Evolutionary conservation across 176 grass and related monocot genomes (phyloP).

Genomic region (Oryza glumipatula): DNA sequence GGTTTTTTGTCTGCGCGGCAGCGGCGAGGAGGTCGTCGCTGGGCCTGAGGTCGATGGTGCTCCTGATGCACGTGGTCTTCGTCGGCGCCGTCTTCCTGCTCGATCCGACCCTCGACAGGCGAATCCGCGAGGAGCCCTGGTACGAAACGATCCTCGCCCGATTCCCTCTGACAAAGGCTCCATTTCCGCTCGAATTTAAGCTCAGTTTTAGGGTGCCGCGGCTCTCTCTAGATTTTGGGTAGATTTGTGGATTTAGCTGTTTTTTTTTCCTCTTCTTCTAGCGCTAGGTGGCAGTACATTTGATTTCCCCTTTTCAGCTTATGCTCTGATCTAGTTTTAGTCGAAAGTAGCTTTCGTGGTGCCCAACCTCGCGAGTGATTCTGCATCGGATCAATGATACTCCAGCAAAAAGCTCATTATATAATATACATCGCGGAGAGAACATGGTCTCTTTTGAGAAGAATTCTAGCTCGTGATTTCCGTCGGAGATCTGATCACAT

Average conservation of each 20-base stretch:
- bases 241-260: neutral
- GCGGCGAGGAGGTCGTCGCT: slow-evolving; percentile 73
- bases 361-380: neutral
- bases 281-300: neutral
- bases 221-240: neutral
- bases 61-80: slow-evolving; percentile 78
- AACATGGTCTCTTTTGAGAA: slow-evolving; percentile 1
- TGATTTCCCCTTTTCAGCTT: neutral
- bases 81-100: slow-evolving; percentile 75
- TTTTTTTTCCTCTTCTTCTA: too few species aligned
- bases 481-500: neutral
- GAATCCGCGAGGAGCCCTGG: slow-evolving; percentile 66
- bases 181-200: neutral
- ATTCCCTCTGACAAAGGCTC: slow-evolving; percentile 6
- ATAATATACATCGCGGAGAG: neutral
- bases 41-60: slow-evolving; percentile 64
- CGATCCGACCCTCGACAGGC: slow-evolving; percentile 61
- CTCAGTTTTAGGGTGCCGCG: neutral
- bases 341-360: neutral
- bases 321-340: neutral
- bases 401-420: neutral
- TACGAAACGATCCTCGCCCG: slow-evolving; percentile 33
- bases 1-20: slow-evolving; percentile 26
- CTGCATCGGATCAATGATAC: neutral
- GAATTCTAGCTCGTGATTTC: slow-evolving; percentile 1